These are phyloP conservation scores for Tuber borchii DNA, from an alignment of 495 filamentous ascomycete species.

Conservation along the genomic window DNA sequence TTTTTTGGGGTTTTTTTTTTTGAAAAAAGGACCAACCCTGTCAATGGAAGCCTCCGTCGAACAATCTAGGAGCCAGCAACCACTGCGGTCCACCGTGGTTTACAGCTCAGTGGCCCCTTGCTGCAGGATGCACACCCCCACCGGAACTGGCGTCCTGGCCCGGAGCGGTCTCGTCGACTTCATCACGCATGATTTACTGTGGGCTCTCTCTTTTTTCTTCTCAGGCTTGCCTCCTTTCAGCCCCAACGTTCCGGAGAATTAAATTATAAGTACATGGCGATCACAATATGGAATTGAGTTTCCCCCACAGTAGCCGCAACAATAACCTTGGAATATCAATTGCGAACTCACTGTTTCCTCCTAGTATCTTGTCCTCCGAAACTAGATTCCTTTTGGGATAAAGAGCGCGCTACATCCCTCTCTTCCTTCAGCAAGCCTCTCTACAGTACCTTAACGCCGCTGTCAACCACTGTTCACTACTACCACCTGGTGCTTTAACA, in stretches of 20 bases:
- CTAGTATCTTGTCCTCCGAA: neutral
- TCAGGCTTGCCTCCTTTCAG: slow-evolving; percentile 11
- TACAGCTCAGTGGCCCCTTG: slow-evolving; percentile 39
- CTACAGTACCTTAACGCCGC: neutral
- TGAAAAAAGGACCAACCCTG: slow-evolving; percentile 10
- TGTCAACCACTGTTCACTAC: neutral
- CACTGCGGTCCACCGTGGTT: slow-evolving; percentile 31
- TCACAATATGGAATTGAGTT: slow-evolving; percentile 16
- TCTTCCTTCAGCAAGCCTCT: neutral
- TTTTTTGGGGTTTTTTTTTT: neutral
- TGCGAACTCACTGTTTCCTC: neutral
- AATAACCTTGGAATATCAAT: slow-evolving; percentile 10
- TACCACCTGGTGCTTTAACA: neutral
- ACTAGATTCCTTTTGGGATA: neutral
- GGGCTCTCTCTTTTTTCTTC: neutral
- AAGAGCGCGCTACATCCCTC: neutral
- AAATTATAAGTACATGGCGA: slow-evolving; percentile 30
- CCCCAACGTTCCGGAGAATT: slow-evolving; percentile 20
- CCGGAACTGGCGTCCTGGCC: slow-evolving; percentile 33
- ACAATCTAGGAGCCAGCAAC: slow-evolving; percentile 33
- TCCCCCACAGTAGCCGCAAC: slow-evolving; percentile 17
- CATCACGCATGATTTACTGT: slow-evolving; percentile 31
- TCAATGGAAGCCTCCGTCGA: slow-evolving; percentile 38
- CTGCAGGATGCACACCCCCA: slow-evolving; percentile 39
- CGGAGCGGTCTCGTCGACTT: slow-evolving; percentile 39